A percentile compares a stretch with the other conserved stretches of the same genome.
phyloP scores from a whole-genome alignment of 2,329 filamentous ascomycete species.

The Penicillium sp. region DNA sequence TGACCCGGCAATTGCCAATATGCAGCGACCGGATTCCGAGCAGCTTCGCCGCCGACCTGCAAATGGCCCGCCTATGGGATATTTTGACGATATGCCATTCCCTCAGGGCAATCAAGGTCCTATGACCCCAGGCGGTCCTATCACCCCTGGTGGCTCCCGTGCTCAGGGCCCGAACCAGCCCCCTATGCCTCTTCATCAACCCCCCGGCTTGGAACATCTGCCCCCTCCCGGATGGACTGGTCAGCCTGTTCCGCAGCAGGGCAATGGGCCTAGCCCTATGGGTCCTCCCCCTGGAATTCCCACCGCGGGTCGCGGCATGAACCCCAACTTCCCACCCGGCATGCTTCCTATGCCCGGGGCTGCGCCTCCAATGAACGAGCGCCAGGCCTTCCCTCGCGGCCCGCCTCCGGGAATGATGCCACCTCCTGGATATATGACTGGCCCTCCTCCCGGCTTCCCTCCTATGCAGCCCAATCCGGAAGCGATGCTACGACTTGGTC shows the following conservation, averaged over 20 bases:
- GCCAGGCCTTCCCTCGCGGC: slow-evolving; percentile 39
- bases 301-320: slow-evolving; percentile 36
- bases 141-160: slow-evolving; percentile 35
- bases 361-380: slow-evolving; percentile 35
- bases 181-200: slow-evolving; percentile 42
- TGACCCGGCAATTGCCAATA: slow-evolving; percentile 44
- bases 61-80: slow-evolving; percentile 40
- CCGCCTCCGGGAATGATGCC: slow-evolving; percentile 46
- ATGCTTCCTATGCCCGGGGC: slow-evolving; percentile 36
- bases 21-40: slow-evolving; percentile 39
- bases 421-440: slow-evolving; percentile 46
- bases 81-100: slow-evolving; percentile 42
- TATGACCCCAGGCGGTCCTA: slow-evolving; percentile 36
- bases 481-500: slow-evolving; percentile 37
- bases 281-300: slow-evolving; percentile 41
- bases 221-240: slow-evolving; percentile 41
- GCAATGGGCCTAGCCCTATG: slow-evolving; percentile 32
- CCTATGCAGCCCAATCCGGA: slow-evolving; percentile 41
- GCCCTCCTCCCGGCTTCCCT: slow-evolving; percentile 39
- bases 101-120: slow-evolving; percentile 35
- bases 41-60: slow-evolving; percentile 38
- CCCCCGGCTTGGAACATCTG: slow-evolving; percentile 45
- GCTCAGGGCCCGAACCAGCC: slow-evolving; percentile 33
- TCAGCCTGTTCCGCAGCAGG: slow-evolving; percentile 37
- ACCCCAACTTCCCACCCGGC: slow-evolving; percentile 40